A percentile compares a stretch with the other conserved stretches of the same genome.
These are phyloP conservation scores for Castanospermum australe DNA, from an alignment of 306 rosid genomes.

Conservation along the genomic window DNA sequence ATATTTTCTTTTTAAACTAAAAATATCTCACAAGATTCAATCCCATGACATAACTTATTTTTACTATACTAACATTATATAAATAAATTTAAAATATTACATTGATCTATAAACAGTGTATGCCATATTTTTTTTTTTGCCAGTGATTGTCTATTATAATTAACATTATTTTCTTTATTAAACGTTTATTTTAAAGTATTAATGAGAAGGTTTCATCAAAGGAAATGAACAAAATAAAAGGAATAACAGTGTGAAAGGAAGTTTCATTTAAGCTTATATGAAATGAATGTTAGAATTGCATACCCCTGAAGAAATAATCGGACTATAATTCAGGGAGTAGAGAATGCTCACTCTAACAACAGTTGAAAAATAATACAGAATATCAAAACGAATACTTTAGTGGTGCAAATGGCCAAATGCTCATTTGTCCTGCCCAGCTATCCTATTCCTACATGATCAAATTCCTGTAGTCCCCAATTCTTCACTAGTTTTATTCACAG, in stretches of 20 bases:
- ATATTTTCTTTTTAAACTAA: no score
- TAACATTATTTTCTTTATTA: neutral
- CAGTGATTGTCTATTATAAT: neutral
- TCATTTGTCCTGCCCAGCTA: conserved; percentile 2
- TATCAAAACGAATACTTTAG: neutral
- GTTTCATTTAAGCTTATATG: neutral
- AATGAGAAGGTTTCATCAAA: neutral
- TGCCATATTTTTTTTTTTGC: neutral
- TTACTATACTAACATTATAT: no score
- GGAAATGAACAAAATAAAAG: neutral
- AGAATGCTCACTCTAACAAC: neutral
- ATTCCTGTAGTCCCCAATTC: conserved; percentile 2
- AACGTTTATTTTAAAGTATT: neutral
- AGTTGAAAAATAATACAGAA: neutral
- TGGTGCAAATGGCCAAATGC: conserved; percentile 10
- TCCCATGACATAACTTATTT: no score
- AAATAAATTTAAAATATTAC: no score
- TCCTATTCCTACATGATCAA: neutral
- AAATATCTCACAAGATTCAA: no score
- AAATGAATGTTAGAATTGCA: no score
- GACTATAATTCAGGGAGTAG: neutral
- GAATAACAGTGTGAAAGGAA: no score
- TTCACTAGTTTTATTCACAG: conserved; percentile 25
- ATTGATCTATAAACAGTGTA: neutral
- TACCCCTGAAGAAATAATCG: no score